A percentile compares a stretch with the other conserved stretches of the same genome.
Evolutionary conservation across 345 rosid species (phyloP).

Genomic region (Brassica nigra): DNA sequence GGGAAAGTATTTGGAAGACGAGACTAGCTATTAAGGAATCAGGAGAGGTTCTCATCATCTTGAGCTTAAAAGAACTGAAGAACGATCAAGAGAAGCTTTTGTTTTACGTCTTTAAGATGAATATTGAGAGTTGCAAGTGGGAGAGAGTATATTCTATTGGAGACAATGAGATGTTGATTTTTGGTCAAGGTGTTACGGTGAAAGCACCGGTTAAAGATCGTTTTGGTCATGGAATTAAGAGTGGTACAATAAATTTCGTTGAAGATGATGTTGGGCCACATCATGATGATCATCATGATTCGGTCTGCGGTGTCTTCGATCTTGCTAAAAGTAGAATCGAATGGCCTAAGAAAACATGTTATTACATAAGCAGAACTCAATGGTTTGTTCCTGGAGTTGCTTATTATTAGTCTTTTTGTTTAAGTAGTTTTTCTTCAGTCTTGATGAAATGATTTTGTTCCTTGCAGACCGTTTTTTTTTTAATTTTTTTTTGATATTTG

Average conservation of each 20-base stretch:
- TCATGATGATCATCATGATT: background rate
- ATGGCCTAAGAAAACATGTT: background rate
- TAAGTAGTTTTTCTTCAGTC: background rate
- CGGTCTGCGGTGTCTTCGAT: slow-evolving; percentile 10
- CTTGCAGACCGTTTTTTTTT: background rate
- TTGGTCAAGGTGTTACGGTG: slow-evolving; percentile 19
- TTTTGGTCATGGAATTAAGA: slow-evolving; percentile 16
- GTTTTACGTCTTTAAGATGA: slow-evolving; percentile 26
- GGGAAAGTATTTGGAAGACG: slow-evolving; percentile 13
- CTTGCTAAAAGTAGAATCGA: slow-evolving; percentile 3
- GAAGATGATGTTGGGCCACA: slow-evolving; percentile 12
- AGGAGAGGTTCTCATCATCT: background rate
- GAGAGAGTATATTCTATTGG: slow-evolving; percentile 22
- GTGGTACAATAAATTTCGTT: slow-evolving; percentile 4
- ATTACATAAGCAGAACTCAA: background rate
- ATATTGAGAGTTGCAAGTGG: slow-evolving; percentile 20
- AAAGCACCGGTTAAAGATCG: background rate
- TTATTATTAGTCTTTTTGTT: background rate
- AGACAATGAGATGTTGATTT: slow-evolving; percentile 19
- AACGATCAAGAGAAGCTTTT: background rate
- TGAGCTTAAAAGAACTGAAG: background rate
- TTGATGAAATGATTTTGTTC: background rate
- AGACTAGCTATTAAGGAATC: background rate
- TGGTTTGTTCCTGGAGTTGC: background rate
- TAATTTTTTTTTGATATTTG: too few species aligned